These are phyloP conservation scores for Trypanosoma theileri DNA, from an alignment of 208 protist genomes.

Conservation along the genomic window DNA sequence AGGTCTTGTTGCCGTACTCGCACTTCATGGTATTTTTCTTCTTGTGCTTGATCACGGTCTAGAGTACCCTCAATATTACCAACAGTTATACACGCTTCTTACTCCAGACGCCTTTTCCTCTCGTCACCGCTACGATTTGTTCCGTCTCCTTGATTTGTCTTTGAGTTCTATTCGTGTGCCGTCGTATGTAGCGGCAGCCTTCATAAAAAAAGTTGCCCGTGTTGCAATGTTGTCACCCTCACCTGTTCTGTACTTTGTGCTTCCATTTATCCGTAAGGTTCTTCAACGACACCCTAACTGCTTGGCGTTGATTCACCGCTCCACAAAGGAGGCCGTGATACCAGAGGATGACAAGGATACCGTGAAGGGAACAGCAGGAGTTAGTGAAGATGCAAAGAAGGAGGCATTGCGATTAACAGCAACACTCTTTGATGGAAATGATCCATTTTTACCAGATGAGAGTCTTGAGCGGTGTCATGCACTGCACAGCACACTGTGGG, in stretches of 20 bases:
- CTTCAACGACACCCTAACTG: conserved; percentile 88
- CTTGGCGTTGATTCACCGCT: conserved; percentile 86
- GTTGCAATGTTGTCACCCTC: conserved; percentile 66
- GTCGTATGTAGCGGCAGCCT: conserved; percentile 79
- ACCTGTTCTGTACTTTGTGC: conserved; percentile 83
- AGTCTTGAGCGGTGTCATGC: conserved; percentile 52
- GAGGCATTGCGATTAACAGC: conserved; percentile 54
- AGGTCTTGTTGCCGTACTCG: conserved; percentile 83
- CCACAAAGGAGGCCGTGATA: conserved; percentile 56
- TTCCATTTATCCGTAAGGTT: conserved; percentile 85
- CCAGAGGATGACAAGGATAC: conserved; percentile 31
- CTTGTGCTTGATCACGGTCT: conserved; percentile 90
- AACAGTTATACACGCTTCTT: conserved; percentile 89
- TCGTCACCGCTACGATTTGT: conserved; percentile 86
- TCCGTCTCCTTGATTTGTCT: conserved; percentile 82
- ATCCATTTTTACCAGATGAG: conserved; percentile 62
- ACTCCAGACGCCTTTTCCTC: conserved; percentile 79
- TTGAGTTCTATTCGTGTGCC: conserved; percentile 80
- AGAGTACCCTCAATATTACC: conserved; percentile 90
- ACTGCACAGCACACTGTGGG: conserved; percentile 84
- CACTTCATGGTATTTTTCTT: conserved; percentile 84
- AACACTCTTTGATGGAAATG: conserved; percentile 70
- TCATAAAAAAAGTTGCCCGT: conserved; percentile 74
- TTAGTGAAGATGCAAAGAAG: conserved; percentile 17
- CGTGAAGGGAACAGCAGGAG: background rate